Base-by-base conservation (phyloP, 441 rosid species). In the Melastoma candidum region DNA sequence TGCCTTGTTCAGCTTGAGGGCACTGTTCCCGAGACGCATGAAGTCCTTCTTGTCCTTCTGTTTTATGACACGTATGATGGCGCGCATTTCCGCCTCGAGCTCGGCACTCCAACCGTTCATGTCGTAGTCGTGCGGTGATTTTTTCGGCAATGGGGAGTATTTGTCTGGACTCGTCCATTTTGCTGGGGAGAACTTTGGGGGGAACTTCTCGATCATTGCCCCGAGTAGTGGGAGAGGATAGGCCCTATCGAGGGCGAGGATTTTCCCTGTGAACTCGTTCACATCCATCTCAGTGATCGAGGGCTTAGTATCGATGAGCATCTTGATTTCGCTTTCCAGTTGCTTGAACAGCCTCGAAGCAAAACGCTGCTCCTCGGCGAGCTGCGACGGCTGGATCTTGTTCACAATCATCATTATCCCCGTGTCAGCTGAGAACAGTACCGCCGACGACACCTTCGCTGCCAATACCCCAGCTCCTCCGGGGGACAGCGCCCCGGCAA, bases 361-460 rank as follows among this genome's bases (percentile, higher is more conserved):
- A 6, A 53, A 47, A 12, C 65, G 57, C 32, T 61, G 65, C 59
- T 61, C 65, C 48, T 61, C 65, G 3, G 54, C 65, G 8, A 61
- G 27, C 44, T 54, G 65, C 0, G 65, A 61, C 8, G 65, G 65
- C 46, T 54, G 59, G 47, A 61, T 54, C 46, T 61, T 61, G 59
- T 27, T 54, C 59, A 54, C 43, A 0, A 61, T 9, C 0, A 54
- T 53, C 6, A 49, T 25, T 52, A 61, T 53, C 22, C 65, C 58
- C 4, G 65, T 53, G 65, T 58, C 44, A 0, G 54, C 58, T 0
- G 48, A 24, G 47, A 61, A 61, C 53, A 61, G 22, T 0, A 69
- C 7, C 2, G 67, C 51, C 4, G 77, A 72, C 7, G 71, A 69
- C 12, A 62, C 26, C 47, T 69, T 69, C 26, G 72, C 44, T 7